phyloP scores from a whole-genome alignment of 2,329 filamentous ascomycete species.

The Xylariaceae sp. region DNA sequence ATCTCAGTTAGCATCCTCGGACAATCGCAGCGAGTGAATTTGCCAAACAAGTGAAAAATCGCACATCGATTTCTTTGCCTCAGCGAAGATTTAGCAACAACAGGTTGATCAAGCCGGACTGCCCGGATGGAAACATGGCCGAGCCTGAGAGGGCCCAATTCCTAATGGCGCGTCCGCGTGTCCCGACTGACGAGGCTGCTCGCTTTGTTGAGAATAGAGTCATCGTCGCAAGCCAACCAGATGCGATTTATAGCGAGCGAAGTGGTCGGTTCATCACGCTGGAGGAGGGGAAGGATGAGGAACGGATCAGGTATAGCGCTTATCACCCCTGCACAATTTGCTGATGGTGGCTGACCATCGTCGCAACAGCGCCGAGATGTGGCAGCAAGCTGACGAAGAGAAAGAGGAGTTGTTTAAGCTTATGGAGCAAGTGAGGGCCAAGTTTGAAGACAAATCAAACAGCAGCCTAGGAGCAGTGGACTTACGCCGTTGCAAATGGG shows the following conservation, averaged over 20 bases:
- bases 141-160: constrained; percentile 4
- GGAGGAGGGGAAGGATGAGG: constrained; percentile 5
- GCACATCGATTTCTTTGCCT: no score
- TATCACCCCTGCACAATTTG: background rate
- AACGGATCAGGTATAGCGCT: constrained; percentile 3
- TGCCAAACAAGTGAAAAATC: no score
- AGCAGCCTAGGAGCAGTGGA: background rate
- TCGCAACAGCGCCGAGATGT: constrained; percentile 5
- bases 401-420: constrained; percentile 5
- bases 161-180: constrained; percentile 3
- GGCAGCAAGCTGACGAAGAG: constrained; percentile 7
- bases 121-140: no score
- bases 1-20: no score
- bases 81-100: no score
- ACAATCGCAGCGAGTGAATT: no score
- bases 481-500: constrained; percentile 7
- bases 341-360: background rate
- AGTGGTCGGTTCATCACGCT: constrained; percentile 6
- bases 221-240: background rate
- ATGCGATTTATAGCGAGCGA: constrained; percentile 6
- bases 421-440: constrained; percentile 7
- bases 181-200: constrained; percentile 4
- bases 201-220: constrained; percentile 5
- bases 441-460: constrained; percentile 1
- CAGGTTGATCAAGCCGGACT: no score